A percentile compares a stretch with the other conserved stretches of the same genome.
Conservation (phyloP, 78 protist genomes). For the Corallochytrium limacisporum region DNA sequence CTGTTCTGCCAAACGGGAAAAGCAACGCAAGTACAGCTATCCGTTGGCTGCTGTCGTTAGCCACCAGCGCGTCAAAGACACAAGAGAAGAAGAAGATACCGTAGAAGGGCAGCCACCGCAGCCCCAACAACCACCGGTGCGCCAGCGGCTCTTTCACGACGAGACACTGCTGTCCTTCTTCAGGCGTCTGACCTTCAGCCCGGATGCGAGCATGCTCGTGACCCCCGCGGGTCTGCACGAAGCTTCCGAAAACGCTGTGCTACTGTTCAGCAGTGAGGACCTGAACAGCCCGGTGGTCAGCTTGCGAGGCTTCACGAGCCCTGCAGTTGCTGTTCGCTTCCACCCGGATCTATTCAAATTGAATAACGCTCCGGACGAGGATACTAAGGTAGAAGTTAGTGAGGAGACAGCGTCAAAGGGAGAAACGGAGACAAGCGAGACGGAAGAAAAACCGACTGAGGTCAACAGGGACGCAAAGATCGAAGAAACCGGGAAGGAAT, state of each 20-base stretch:
- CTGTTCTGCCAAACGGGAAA: not conserved
- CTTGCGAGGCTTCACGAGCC: not conserved
- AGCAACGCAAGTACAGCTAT: not conserved
- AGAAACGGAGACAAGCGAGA: too few relatives aligned
- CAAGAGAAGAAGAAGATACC: too few relatives aligned
- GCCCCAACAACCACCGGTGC: too few relatives aligned
- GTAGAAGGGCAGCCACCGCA: too few relatives aligned
- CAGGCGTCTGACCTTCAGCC: conserved; percentile 4
- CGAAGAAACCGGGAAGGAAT: too few relatives aligned
- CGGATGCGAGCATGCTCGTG: conserved; percentile 1
- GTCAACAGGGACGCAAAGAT: too few relatives aligned
- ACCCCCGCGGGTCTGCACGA: not conserved
- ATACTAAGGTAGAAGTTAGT: too few relatives aligned
- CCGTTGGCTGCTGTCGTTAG: not conserved
- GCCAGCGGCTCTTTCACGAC: not conserved
- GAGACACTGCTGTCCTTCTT: not conserved
- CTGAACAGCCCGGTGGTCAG: not conserved
- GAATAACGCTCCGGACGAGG: not conserved
- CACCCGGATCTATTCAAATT: not conserved
- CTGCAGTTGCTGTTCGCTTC: not conserved
- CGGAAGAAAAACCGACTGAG: too few relatives aligned
- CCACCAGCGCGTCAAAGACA: too few relatives aligned
- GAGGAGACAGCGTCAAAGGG: too few relatives aligned
- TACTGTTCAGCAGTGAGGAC: not conserved
- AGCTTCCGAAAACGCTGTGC: not conserved